Evolutionary conservation across 192 early-diverging fungal species (phyloP).

Genomic region (Neocallimastix lanati): DNA sequence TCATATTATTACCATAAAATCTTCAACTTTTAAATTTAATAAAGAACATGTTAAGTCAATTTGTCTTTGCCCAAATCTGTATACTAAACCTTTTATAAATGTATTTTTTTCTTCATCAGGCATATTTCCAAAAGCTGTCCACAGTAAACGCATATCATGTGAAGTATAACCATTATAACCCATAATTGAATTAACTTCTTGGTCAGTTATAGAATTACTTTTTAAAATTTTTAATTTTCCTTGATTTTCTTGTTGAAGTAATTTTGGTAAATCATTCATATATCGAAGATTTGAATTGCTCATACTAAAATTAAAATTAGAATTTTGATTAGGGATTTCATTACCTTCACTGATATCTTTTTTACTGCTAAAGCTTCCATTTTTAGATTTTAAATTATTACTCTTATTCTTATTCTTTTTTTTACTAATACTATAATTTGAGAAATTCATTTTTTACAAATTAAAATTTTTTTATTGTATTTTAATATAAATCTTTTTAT

Average conservation of each 20-base stretch:
- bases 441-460: no score
- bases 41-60: neutral
- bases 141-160: neutral
- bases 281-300: neutral
- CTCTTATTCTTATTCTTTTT: no score
- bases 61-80: neutral
- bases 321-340: neutral
- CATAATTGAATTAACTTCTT: neutral
- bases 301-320: neutral
- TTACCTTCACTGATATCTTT: neutral
- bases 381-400: no score
- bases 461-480: no score
- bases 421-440: no score
- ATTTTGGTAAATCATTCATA: neutral
- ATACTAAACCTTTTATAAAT: neutral
- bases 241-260: neutral
- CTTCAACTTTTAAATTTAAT: neutral
- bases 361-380: no score
- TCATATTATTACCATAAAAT: neutral
- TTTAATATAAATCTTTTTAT: no score
- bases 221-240: neutral
- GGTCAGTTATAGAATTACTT: neutral
- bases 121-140: neutral
- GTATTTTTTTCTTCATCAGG: neutral
- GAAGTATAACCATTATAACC: neutral